Evolutionary conservation across 352 stramenopile genomes (phyloP), one percentile per base, ranked within the genome.

Genomic region (Discostella stelligera): DNA sequence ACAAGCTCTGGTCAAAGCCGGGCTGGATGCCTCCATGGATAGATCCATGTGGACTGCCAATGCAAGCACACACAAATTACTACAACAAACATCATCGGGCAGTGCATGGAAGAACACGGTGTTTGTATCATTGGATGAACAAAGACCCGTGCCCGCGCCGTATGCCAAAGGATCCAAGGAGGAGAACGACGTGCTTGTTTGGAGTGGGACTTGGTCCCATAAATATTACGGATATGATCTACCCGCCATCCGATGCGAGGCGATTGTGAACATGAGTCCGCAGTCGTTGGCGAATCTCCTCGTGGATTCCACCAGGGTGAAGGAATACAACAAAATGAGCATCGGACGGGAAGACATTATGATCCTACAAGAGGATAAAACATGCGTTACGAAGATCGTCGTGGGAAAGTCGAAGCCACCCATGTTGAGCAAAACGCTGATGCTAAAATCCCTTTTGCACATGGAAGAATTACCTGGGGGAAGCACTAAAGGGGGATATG

Each of bases 261-360:
- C 75, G 10, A 81, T 91, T 48, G 71, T 93, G 3, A 71, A 83
- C 30, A 87, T 83, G 71, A 81, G 67, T 30, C 69, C 87, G 6
- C 74, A 83, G 41, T 46, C 50, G 7, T 64, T 93, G n/a, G 75
- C 80, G 14, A 65, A 88, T 59, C 64, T 93, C 7, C 65, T 93
- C n/a, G 74, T 93, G 3, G 87, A 93, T 80, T 88, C 75, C 14
- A 71, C 13, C 50, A 77, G 85, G 54, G 87, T 93, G 0, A 88
- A 89, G 55, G 79, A 89, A 74, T 93, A 93, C 74, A 93, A 93
- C 72, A 93, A 93, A 79, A 84, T 91, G 66, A 91, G 87, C 65
- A 70, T 90, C 7, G 87, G 87, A 11, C 67, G 87, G 50, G 67
- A 78, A 48, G 87, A 93, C 66, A 71, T 89, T 44, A 21, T 86